Evolutionary conservation across 306 rosid species (phyloP).

Genomic region (Dalbergia oliveri): DNA sequence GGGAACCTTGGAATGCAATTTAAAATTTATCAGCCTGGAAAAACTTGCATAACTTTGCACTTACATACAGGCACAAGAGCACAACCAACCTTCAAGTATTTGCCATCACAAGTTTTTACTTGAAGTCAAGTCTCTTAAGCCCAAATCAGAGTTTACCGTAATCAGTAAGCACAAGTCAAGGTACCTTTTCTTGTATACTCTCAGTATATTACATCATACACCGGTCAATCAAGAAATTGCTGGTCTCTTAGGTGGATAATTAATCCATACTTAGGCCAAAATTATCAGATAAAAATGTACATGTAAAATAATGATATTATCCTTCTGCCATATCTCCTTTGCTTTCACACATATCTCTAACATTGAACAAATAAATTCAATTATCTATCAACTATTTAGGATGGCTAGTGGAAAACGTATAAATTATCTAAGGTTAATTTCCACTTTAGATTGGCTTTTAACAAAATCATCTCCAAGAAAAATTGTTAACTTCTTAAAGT

Average conservation of each 20-base stretch:
- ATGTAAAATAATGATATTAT: not conserved
- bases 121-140: conserved; percentile 65
- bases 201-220: conserved; percentile 2
- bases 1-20: conserved; percentile 66
- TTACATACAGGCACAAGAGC: conserved; percentile 56
- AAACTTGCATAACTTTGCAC: conserved; percentile 65
- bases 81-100: conserved; percentile 65
- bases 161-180: conserved; percentile 35
- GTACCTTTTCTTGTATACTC: not conserved
- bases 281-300: conserved; percentile 3
- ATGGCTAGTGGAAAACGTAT: too few species aligned
- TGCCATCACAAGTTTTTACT: conserved; percentile 54
- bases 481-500: too few species aligned
- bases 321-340: not conserved
- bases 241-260: conserved; percentile 17
- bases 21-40: conserved; percentile 53
- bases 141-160: conserved; percentile 53
- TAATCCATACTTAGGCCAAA: conserved; percentile 2
- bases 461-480: too few species aligned
- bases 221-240: conserved; percentile 36
- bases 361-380: not conserved
- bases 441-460: too few species aligned
- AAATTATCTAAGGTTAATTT: too few species aligned
- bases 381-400: not conserved
- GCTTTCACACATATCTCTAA: not conserved